A percentile compares a stretch with the other conserved stretches of the same genome.
phyloP scores from a whole-genome alignment of 1,284 basidiomycete species.

The Wolfiporia cocos region DNA sequence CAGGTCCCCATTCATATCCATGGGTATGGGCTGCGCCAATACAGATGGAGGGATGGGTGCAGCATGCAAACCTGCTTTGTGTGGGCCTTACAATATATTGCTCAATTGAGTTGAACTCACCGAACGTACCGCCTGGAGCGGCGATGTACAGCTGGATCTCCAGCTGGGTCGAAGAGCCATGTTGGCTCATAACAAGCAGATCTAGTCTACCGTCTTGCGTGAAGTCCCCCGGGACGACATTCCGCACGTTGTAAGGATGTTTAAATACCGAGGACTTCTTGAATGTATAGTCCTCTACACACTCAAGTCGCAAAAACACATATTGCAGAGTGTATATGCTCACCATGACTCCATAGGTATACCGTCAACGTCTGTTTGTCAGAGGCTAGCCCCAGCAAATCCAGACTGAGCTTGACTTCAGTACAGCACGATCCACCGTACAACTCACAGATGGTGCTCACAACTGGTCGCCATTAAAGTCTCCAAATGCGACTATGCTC shows the following conservation, averaged over 20 bases:
- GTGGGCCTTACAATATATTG: no score
- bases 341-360: conserved; percentile 84
- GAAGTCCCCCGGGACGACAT: conserved; percentile 90
- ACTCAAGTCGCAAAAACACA: no score
- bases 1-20: conserved; percentile 87
- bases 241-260: conserved; percentile 54
- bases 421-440: neutral
- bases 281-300: conserved; percentile 57
- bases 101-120: no score
- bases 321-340: neutral
- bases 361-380: conserved; percentile 73
- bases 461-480: conserved; percentile 96
- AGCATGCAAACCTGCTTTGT: no score
- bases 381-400: conserved; percentile 70
- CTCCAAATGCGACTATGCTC: conserved; percentile 84
- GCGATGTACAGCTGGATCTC: conserved; percentile 69
- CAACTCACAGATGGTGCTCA: conserved; percentile 32
- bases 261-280: conserved; percentile 45
- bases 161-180: conserved; percentile 40
- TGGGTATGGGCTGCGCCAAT: conserved; percentile 75
- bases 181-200: conserved; percentile 79
- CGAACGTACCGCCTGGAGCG: conserved; percentile 55
- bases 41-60: conserved; percentile 57
- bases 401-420: conserved; percentile 46
- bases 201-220: conserved; percentile 91